These are phyloP conservation scores for Colletotrichum lupini DNA, from an alignment of 2,329 filamentous ascomycete genomes.

Conservation along the genomic window DNA sequence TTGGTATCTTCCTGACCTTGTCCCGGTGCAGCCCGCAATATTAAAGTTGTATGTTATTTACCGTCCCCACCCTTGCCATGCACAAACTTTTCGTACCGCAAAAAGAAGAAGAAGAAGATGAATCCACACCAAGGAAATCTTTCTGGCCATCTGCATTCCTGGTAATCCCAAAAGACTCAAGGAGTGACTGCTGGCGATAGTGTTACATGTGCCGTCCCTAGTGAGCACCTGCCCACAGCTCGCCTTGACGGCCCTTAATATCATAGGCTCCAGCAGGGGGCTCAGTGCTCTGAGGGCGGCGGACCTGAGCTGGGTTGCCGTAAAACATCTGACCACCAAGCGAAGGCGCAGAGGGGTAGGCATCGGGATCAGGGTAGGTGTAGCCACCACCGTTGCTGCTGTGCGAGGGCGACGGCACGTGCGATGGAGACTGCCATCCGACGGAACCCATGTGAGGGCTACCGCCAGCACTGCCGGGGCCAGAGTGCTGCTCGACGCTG, in stretches of 20 bases:
- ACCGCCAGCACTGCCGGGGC: conserved; percentile 75
- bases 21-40: conserved; percentile 30
- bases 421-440: conserved; percentile 88
- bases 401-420: conserved; percentile 78
- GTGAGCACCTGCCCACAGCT: conserved; percentile 64
- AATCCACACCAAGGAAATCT: not conserved
- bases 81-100: conserved; percentile 31
- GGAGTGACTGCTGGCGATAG: not conserved
- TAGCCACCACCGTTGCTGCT: conserved; percentile 67
- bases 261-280: conserved; percentile 69
- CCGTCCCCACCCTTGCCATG: conserved; percentile 33
- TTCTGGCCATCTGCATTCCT: not conserved
- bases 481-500: conserved; percentile 79
- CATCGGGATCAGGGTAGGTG: conserved; percentile 86
- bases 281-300: conserved; percentile 81
- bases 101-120: not conserved
- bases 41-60: conserved; percentile 39
- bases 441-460: conserved; percentile 87
- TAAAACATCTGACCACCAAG: conserved; percentile 80
- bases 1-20: conserved; percentile 32
- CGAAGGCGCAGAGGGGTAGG: conserved; percentile 67
- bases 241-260: conserved; percentile 66
- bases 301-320: conserved; percentile 70
- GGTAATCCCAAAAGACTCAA: not conserved
- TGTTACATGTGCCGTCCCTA: conserved; percentile 40